Evolutionary conservation across 2,329 filamentous ascomycete species (phyloP), one percentile per base, ranked within the genome.

Genomic region (Xylogone sp.): DNA sequence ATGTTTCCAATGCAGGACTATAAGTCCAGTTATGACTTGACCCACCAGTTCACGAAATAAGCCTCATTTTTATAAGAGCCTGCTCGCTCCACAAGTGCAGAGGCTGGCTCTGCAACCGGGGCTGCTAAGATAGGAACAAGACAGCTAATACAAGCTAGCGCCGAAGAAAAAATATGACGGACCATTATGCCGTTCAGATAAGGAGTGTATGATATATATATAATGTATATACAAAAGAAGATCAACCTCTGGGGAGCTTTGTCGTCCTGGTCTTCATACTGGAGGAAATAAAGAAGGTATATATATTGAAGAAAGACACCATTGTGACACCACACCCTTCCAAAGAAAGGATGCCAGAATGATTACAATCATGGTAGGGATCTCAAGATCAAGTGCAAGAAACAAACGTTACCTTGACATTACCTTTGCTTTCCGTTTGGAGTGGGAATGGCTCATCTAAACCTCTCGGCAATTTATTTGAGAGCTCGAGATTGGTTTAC

Each of bases 1-100:
- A 27, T 27, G 10, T 10, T 10, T 27, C 10, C 5, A 27, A 5
- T 10, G 10, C 10, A 27, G 24, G 10, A 6, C 24, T 6, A 5
- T 31, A 2, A 8, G 21, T 18, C 46, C n/a, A 18, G 16, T 6
- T 1, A 18, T 19, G 18, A 39, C 10, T 24, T 46, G 29, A 52
- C 55, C 42, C 51, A 62, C 86, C 76, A 62, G 43, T 59, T 62
- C 2, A 53, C 53, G 43, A 59, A 62, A 45, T 62, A 62, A 12
- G 52, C 59, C 20, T 53, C 51, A 42, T 58, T 61, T 42, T 49
- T 53, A 44, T 53, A 57, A 6, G 44, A 53, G 8, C 12, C n/a
- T 9, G 34, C 34, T 39, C 34, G 34, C 13, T 7, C 34, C 10
- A 18, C 34, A 16, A 39, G 34, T 18, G 34, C 34, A 39, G 34